A percentile compares a stretch with the other conserved stretches of the same genome.
Evolutionary conservation across 2,329 filamentous ascomycete species (phyloP).

Genomic region (Nemania sp.): DNA sequence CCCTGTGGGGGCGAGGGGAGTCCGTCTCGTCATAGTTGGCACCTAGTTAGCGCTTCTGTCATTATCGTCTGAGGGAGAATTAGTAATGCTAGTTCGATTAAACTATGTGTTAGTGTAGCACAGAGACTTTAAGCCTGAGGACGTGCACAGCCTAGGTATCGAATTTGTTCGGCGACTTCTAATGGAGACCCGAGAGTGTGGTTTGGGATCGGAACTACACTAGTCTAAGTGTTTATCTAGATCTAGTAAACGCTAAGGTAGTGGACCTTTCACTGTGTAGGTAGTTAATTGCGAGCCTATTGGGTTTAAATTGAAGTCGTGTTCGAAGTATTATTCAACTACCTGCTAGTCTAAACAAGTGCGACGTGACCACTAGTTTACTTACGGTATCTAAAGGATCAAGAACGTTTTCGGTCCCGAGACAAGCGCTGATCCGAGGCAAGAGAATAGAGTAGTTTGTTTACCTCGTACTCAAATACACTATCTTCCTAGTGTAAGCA

Average conservation of each 20-base stretch:
- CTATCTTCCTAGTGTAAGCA: too few relatives aligned
- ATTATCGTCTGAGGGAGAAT: constrained; percentile 3
- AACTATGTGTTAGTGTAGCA: neutral
- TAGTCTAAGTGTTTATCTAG: constrained; percentile 4
- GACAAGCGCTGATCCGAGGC: constrained; percentile 8
- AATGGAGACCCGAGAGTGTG: constrained; percentile 27
- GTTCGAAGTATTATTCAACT: neutral
- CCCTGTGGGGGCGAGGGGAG: neutral
- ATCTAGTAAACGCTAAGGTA: constrained; percentile 12
- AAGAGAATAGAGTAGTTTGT: neutral
- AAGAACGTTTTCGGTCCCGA: constrained; percentile 21
- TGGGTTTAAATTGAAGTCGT: neutral
- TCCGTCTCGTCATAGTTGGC: neutral
- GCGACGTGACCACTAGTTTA: neutral
- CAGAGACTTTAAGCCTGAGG: neutral
- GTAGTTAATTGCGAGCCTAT: too few relatives aligned
- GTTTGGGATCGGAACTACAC: constrained; percentile 26
- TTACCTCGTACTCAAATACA: too few relatives aligned
- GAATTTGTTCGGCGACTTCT: neutral
- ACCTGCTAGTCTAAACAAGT: neutral
- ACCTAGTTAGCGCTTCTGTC: neutral
- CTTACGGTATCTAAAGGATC: constrained; percentile 1
- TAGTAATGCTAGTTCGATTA: neutral
- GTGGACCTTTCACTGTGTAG: neutral
- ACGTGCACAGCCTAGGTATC: neutral